A percentile compares a stretch with the other conserved stretches of the same genome.
These are phyloP conservation scores for Trichoderma sp. DNA, from an alignment of 2,329 filamentous ascomycete species.

Conservation along the genomic window DNA sequence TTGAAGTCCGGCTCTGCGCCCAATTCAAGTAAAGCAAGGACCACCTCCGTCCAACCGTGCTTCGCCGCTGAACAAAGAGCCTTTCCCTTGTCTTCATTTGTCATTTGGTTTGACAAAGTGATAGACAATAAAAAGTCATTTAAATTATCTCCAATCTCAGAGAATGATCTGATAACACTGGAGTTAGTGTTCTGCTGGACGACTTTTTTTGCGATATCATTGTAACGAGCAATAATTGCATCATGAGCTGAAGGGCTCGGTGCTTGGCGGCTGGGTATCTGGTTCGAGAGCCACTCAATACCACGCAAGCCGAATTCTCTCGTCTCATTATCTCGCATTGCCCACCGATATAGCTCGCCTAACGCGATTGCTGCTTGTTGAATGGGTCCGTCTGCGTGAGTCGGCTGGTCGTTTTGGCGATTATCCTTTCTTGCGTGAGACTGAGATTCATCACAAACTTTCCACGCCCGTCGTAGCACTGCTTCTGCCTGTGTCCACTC, in stretches of 20 bases:
- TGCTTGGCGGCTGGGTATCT: accelerated
- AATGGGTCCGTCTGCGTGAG: background rate
- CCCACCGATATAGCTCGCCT: background rate
- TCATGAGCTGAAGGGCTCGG: accelerated
- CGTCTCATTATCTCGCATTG: background rate
- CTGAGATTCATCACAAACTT: background rate
- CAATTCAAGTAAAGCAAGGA: background rate
- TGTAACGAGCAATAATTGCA: background rate
- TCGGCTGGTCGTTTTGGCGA: background rate
- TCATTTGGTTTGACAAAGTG: accelerated
- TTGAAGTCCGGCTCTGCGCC: background rate
- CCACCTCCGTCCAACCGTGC: background rate
- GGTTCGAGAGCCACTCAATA: background rate
- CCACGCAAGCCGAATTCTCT: background rate
- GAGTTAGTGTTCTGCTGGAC: accelerated
- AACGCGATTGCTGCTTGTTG: background rate
- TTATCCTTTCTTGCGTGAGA: background rate
- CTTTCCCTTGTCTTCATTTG: background rate
- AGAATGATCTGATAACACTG: background rate
- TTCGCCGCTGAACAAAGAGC: background rate
- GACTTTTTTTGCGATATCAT: accelerated
- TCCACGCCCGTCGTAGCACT: background rate
- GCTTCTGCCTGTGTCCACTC: background rate
- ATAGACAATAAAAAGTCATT: no score
- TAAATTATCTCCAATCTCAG: no score